Conservation (phyloP, 371 early-diverging fungal species). For the Haplosporangium sp. region DNA sequence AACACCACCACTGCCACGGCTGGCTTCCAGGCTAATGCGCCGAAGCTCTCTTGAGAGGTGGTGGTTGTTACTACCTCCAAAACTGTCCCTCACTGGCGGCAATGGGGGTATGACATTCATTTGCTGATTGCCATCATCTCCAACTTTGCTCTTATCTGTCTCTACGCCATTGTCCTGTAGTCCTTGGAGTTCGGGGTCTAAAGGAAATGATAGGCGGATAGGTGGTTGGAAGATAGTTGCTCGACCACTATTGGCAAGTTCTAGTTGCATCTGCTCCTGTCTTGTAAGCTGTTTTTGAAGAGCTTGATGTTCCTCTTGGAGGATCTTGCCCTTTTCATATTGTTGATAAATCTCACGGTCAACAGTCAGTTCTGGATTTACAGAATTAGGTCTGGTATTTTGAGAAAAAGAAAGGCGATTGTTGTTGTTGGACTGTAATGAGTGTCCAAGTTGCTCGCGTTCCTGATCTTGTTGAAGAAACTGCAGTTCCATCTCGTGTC, state of each 20-base stretch:
- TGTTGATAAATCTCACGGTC: slow-evolving; percentile 25
- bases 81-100: slow-evolving; percentile 19
- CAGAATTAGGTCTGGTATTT: not conserved
- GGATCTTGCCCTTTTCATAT: slow-evolving; percentile 37
- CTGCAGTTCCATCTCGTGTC: slow-evolving; percentile 40
- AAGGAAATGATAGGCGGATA: slow-evolving; percentile 32
- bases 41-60: slow-evolving; percentile 29
- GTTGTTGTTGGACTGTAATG: not conserved
- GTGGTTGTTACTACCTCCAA: slow-evolving; percentile 19
- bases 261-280: slow-evolving; percentile 36
- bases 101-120: slow-evolving; percentile 5
- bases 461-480: slow-evolving; percentile 18
- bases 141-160: not conserved
- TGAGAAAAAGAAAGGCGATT: not conserved
- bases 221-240: slow-evolving; percentile 42
- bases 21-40: slow-evolving; percentile 27
- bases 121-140: not conserved
- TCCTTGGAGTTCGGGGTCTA: slow-evolving; percentile 19
- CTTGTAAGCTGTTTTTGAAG: slow-evolving; percentile 28
- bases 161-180: not conserved
- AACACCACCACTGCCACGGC: slow-evolving; percentile 18
- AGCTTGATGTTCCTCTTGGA: slow-evolving; percentile 27
- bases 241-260: slow-evolving; percentile 29
- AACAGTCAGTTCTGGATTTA: not conserved
- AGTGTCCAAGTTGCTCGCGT: slow-evolving; percentile 3